Conservation (phyloP, 805 yeast species). For the Blastobotrys mokoenaii region DNA sequence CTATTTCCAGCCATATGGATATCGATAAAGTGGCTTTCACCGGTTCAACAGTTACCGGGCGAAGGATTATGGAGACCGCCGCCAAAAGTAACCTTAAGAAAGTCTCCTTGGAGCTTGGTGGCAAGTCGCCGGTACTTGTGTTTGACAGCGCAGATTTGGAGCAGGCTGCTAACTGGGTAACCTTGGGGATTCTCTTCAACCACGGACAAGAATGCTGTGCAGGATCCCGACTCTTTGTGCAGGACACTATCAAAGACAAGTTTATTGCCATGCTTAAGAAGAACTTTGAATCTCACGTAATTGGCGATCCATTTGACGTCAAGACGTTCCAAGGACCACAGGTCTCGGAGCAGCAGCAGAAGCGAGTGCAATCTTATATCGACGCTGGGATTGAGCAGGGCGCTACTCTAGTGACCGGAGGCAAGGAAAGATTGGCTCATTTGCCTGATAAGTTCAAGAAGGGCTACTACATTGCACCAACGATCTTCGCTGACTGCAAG, state of each 20-base stretch:
- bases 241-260: constrained; percentile 70
- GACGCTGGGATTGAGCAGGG: constrained; percentile 74
- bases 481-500: constrained; percentile 61
- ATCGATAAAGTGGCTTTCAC: constrained; percentile 87
- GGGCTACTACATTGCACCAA: constrained; percentile 67
- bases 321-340: constrained; percentile 81
- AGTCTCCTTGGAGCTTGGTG: constrained; percentile 89
- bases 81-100: constrained; percentile 61
- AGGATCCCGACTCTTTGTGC: constrained; percentile 82
- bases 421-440: constrained; percentile 39
- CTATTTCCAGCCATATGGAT: constrained; percentile 49
- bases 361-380: constrained; percentile 63
- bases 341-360: constrained; percentile 65
- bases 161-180: constrained; percentile 61
- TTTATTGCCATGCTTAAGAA: constrained; percentile 41
- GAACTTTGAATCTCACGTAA: constrained; percentile 36
- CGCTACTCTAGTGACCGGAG: constrained; percentile 73
- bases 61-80: constrained; percentile 64
- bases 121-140: constrained; percentile 84
- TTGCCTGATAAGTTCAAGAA: constrained; percentile 33
- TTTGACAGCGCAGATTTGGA: constrained; percentile 78
- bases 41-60: constrained; percentile 86
- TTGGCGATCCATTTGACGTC: constrained; percentile 72
- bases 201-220: constrained; percentile 95
- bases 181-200: constrained; percentile 77